Percentiles rank a stretch among this genome's conserved stretches.
Conservation (phyloP, 2,329 filamentous ascomycete genomes). For the Ophiostoma ulmi region DNA sequence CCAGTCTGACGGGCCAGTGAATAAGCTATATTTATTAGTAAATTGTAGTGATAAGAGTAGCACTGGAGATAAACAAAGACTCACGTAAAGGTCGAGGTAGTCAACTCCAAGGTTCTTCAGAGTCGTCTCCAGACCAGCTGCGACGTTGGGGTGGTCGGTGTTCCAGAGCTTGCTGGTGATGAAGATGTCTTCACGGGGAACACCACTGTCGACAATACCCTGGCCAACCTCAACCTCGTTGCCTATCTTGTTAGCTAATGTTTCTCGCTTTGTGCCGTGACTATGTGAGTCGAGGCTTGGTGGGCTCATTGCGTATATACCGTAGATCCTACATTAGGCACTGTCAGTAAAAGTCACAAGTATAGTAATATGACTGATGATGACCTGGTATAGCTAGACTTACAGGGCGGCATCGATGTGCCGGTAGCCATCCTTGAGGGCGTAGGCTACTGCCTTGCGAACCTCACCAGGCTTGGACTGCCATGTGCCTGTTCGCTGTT, state of each 20-base stretch:
- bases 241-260: conserved; percentile 15
- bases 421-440: conserved; percentile 24
- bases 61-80: conserved; percentile 34
- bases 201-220: conserved; percentile 43
- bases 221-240: conserved; percentile 36
- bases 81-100: conserved; percentile 46
- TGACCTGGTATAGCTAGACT: neutral
- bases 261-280: neutral
- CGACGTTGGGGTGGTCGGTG: conserved; percentile 49
- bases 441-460: conserved; percentile 19
- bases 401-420: conserved; percentile 26
- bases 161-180: conserved; percentile 61
- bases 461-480: conserved; percentile 20
- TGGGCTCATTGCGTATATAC: neutral
- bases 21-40: neutral
- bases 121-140: conserved; percentile 41
- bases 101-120: conserved; percentile 41
- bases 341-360: neutral
- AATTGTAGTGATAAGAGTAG: neutral
- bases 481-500: conserved; percentile 19
- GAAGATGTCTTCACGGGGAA: conserved; percentile 46
- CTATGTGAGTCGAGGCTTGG: neutral
- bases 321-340: neutral
- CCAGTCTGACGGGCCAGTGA: conserved; percentile 6
- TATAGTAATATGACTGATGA: neutral